These are phyloP conservation scores for Adiantum capillusveneris DNA, from an alignment of 75 land plant species.

Conservation along the genomic window DNA sequence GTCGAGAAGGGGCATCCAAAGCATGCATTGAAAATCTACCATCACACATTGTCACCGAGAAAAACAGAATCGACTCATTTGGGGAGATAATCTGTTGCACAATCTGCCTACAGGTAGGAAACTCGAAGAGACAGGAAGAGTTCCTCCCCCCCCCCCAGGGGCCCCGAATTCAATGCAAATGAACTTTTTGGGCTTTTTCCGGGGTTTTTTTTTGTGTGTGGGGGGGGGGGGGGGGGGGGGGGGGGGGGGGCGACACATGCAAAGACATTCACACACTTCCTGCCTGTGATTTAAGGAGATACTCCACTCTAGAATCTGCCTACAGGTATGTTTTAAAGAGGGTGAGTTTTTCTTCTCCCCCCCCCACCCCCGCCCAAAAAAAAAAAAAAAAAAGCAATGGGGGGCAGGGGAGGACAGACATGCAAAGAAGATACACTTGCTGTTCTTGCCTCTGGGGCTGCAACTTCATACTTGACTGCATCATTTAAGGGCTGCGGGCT, in stretches of 20 bases:
- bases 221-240: not conserved
- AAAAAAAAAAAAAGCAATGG: not conserved
- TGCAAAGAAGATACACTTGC: not conserved
- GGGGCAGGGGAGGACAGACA: not conserved
- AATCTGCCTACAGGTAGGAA: constrained; percentile 8
- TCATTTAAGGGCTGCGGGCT: not conserved
- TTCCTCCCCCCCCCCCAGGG: not conserved
- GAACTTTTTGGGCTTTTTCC: too few species aligned
- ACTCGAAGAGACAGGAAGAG: not conserved
- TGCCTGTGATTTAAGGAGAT: too few species aligned
- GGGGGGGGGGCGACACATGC: not conserved
- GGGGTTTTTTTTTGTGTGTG: not conserved
- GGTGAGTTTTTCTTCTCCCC: not conserved
- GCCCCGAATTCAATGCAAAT: too few species aligned
- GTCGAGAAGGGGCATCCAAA: constrained; percentile 6
- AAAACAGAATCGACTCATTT: not conserved
- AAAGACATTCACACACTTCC: not conserved
- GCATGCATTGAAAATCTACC: constrained; percentile 7
- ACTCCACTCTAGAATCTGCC: too few species aligned
- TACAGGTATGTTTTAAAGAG: too few species aligned
- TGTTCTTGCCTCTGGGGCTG: too few species aligned
- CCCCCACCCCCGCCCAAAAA: too few species aligned
- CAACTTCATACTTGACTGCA: not conserved
- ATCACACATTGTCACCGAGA: not conserved
- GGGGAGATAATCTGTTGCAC: constrained; percentile 3